Base-by-base conservation (phyloP, 257 asterid species). In the Pogostemon cablin region DNA sequence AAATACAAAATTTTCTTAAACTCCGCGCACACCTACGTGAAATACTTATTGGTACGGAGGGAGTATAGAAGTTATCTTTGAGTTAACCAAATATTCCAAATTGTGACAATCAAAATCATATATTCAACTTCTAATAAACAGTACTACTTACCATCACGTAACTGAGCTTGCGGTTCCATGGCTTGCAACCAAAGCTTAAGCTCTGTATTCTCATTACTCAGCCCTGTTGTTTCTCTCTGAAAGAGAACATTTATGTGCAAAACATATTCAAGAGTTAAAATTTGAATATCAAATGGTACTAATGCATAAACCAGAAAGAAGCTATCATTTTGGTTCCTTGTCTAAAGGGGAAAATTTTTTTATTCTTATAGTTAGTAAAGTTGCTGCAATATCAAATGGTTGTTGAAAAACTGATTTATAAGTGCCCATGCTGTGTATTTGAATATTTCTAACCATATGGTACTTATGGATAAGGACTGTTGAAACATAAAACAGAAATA, bases 131-230 rank as follows among this genome's bases (percentile, higher is more conserved):
- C 15, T 15, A 15, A 15, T 15, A 15, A 15, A 15, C 15, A 15
- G 15, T 15, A 15, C 15, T 7, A 59, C 79, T 71, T 83, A 93
- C 98, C 96, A 72, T 93, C 98, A 17, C 96, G 96, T 67, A 93
- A 67, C 59, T 88, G 96, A 80, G 97, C 97, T 81, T 93, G 98
- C 69, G 90, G 97, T 84, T 93, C 98, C 96, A 93, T 93, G 72
- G 96, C 90, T 82, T 93, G 98, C 76, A 90, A 80, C 62, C 96
- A 86, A 74, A 93, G 87, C 83, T 93, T 90, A 72, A 93, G 98
- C 86, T 90, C 96, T 12, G 95, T 85, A 77, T 93, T 93, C 77
- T 93, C 98, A 38, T 82, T 88, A 57, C 88, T 86, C 66, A 93
- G 84, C 52, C 96, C 97, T 0, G 93, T 75, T 6, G 98, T 90